phyloP scores from a whole-genome alignment of 2,329 filamentous ascomycete species.

The Penicillium sp. region DNA sequence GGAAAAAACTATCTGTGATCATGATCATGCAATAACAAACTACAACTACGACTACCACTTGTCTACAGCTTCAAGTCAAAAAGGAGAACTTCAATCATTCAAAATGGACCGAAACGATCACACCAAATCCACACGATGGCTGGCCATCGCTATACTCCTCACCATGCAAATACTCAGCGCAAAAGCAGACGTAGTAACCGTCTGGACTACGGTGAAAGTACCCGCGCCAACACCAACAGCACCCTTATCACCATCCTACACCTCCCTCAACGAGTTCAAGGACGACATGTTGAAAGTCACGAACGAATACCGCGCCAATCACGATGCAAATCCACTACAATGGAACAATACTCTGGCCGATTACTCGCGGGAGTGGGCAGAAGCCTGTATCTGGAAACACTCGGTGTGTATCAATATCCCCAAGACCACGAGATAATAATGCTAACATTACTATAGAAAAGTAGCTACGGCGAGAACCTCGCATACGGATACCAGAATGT shows the following conservation, averaged over 20 bases:
- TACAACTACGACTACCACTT: neutral
- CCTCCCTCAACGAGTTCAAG: constrained; percentile 42
- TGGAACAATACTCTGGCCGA: constrained; percentile 66
- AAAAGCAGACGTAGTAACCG: constrained; percentile 12
- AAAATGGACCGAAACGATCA: neutral
- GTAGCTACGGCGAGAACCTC: constrained; percentile 72
- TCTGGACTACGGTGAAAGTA: constrained; percentile 21
- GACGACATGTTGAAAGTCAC: constrained; percentile 62
- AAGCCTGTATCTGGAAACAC: constrained; percentile 44
- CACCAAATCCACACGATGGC: neutral
- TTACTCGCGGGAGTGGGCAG: constrained; percentile 54
- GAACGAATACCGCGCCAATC: constrained; percentile 63
- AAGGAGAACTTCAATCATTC: neutral
- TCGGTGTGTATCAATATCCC: constrained; percentile 28
- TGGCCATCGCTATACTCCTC: constrained; percentile 3
- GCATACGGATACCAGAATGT: constrained; percentile 64
- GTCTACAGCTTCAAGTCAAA: neutral
- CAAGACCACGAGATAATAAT: neutral
- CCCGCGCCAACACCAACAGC: constrained; percentile 25
- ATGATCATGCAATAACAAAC: neutral
- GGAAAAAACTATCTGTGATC: neutral
- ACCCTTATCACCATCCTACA: constrained; percentile 42
- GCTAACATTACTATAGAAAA: constrained; percentile 41
- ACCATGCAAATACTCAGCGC: neutral
- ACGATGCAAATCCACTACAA: constrained; percentile 57